Base-by-base conservation (phyloP, 1,284 basidiomycete species). In the Nidula niveotomentosa region DNA sequence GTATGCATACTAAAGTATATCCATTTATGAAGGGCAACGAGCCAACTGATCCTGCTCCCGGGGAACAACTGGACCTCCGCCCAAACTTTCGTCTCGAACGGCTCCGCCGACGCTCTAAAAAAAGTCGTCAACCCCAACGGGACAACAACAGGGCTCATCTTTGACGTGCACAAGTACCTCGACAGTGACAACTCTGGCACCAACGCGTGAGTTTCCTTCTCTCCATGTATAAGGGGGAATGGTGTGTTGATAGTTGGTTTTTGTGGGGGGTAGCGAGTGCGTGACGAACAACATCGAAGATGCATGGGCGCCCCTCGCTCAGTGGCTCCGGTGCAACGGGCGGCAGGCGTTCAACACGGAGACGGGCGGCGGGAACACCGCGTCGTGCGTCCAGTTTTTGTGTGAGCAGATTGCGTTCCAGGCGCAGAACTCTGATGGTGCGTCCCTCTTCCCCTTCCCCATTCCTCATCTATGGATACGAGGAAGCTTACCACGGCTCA, bases 151-250 rank as follows among this genome's bases (percentile, higher is more conserved):
- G 72, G 72, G 57, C 76, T 87, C 34, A 66, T 86, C 56, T 80
- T 86, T 60, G 84, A 86, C 61, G 83, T 85, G 0, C 84, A 86
- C 74, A 81, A 84, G 65, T 86, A 86, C 69, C 77, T 86, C 53
- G 85, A 87, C 64, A 71, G 65, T 35, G 82, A 85, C 61, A 80
- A 79, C 63, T 79, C 68, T 58, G 73, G 78, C 36, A 73, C 70
- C 10, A 62, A 72, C 54, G 52, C 66, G 80, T 77, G 30, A 30
- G 30, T 5, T 30, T 30, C 30, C 4, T 30, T 30, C 30, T 30
- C 30, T 30, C 30, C 6, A 5, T 30, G 30, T 5, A 30, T 30
- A 30, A 30, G 30, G 30, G 30, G 4, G 3, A 30, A 43, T 53
- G 69, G 59, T 2, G 13, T 17, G 53, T 57, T 51, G 10, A 53